Percentiles rank a stretch among this genome's conserved stretches.
Evolutionary conservation across 805 yeast species (phyloP).

Genomic region (Yarrowia deformans): DNA sequence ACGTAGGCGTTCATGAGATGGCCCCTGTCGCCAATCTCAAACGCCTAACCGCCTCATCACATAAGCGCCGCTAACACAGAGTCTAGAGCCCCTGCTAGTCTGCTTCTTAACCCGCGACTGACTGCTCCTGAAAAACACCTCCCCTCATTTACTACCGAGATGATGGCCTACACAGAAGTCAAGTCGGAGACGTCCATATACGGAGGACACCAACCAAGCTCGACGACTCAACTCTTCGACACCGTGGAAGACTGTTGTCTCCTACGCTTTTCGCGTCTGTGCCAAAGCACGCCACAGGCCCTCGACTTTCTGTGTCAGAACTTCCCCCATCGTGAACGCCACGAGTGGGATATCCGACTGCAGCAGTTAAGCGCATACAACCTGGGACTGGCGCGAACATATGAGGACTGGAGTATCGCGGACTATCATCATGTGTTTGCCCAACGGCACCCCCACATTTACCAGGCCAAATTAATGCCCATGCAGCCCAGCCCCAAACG

Average conservation of each 20-base stretch:
- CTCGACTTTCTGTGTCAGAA: slow-evolving; percentile 11
- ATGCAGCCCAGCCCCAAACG: slow-evolving; percentile 34
- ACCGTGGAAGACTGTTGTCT: slow-evolving; percentile 31
- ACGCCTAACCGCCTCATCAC: not conserved
- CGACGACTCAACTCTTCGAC: not conserved
- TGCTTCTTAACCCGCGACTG: not conserved
- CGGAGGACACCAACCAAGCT: not conserved
- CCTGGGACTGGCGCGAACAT: slow-evolving; percentile 2
- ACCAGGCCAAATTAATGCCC: slow-evolving; percentile 18
- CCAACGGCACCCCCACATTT: slow-evolving; percentile 25
- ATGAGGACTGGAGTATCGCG: slow-evolving; percentile 26
- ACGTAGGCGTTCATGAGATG: not conserved
- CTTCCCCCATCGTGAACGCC: slow-evolving; percentile 34
- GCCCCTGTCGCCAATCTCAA: not conserved
- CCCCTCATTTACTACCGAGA: not conserved
- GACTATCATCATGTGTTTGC: slow-evolving; percentile 34
- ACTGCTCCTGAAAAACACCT: no score
- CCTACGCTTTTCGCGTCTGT: slow-evolving; percentile 22
- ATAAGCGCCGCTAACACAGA: slow-evolving; percentile 10
- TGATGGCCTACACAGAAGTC: slow-evolving; percentile 34
- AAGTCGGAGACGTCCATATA: slow-evolving; percentile 30
- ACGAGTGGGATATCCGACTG: slow-evolving; percentile 30
- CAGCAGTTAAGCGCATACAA: slow-evolving; percentile 29
- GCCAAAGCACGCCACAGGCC: slow-evolving; percentile 21
- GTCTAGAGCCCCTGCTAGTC: slow-evolving; percentile 7